phyloP scores from a whole-genome alignment of 495 filamentous ascomycete species.

The Aspergillus affinis region DNA sequence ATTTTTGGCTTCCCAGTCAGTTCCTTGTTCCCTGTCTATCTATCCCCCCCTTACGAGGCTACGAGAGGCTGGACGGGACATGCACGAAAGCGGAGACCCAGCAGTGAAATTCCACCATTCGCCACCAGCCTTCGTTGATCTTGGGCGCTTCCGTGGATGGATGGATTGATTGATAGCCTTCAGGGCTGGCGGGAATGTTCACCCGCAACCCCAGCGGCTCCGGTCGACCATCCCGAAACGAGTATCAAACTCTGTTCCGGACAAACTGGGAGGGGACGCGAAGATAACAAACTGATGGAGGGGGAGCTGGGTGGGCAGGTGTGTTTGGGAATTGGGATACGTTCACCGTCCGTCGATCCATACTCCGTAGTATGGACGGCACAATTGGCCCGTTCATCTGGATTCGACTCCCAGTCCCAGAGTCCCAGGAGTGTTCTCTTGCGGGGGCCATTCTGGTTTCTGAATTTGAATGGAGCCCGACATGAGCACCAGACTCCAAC shows the following conservation, averaged over 20 bases:
- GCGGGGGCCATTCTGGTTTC: too few relatives aligned
- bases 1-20: neutral
- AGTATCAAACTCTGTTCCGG: neutral
- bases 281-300: neutral
- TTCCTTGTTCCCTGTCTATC: neutral
- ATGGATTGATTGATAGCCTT: neutral
- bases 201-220: neutral
- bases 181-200: neutral
- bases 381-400: too few relatives aligned
- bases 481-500: too few relatives aligned
- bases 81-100: neutral
- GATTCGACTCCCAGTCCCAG: too few relatives aligned
- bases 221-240: neutral
- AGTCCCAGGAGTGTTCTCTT: too few relatives aligned
- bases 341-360: too few relatives aligned
- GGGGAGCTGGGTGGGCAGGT: too few relatives aligned
- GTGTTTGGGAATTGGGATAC: too few relatives aligned
- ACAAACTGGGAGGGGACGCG: neutral
- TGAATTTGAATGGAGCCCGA: too few relatives aligned
- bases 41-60: neutral
- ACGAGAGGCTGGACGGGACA: neutral
- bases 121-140: neutral
- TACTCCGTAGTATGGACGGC: too few relatives aligned
- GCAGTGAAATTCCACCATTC: neutral
- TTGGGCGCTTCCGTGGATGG: neutral